A percentile compares a stretch with the other conserved stretches of the same genome.
These are phyloP conservation scores for Pyricularia sp. DNA, from an alignment of 2,329 filamentous ascomycete genomes.

Conservation along the genomic window DNA sequence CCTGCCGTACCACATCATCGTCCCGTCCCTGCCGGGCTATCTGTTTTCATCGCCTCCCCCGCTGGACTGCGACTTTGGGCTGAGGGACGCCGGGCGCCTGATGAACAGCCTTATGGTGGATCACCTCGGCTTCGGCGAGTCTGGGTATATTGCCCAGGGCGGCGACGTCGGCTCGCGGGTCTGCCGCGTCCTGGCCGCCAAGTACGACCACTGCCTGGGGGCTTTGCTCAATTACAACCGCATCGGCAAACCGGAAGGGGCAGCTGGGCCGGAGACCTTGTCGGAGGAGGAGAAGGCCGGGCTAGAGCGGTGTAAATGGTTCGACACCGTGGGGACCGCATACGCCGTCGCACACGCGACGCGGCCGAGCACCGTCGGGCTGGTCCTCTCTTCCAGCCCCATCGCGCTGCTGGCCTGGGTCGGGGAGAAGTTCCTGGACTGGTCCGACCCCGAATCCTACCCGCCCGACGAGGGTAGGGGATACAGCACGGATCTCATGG, in stretches of 20 bases:
- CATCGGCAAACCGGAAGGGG: conserved; percentile 8
- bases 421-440: conserved; percentile 46
- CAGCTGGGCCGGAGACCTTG: conserved; percentile 8
- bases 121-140: conserved; percentile 36
- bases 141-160: conserved; percentile 44
- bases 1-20: conserved; percentile 47
- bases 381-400: conserved; percentile 42
- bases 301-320: conserved; percentile 1
- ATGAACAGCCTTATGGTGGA: conserved; percentile 40
- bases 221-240: conserved; percentile 7
- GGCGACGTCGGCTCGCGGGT: conserved; percentile 39
- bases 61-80: conserved; percentile 29
- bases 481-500: conserved; percentile 15
- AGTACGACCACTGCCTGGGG: conserved; percentile 4
- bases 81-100: conserved; percentile 28
- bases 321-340: background rate
- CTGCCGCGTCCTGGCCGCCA: conserved; percentile 8
- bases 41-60: conserved; percentile 37
- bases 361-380: conserved; percentile 44
- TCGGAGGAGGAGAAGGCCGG: conserved; percentile 24
- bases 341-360: conserved; percentile 6
- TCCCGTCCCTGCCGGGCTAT: conserved; percentile 46
- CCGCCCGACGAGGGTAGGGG: conserved; percentile 2
- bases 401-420: conserved; percentile 33
- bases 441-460: conserved; percentile 30